Base-by-base conservation (phyloP, 2,329 filamentous ascomycete species). In the Alternaria novae-zelandiae region DNA sequence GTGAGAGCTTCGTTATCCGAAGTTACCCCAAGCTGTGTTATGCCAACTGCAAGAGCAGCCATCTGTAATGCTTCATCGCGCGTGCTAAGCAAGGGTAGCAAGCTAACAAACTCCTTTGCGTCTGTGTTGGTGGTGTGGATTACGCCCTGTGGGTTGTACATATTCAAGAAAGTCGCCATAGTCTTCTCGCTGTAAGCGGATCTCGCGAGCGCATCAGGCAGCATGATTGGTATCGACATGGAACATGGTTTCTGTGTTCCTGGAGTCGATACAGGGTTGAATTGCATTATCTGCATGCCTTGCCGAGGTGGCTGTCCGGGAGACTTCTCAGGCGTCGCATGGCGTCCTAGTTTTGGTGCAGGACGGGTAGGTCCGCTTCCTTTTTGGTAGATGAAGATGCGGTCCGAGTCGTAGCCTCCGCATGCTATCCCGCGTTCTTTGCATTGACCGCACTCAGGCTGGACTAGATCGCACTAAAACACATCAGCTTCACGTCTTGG, bases 381-480 rank as follows among this genome's bases (percentile, higher is more conserved):
- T 21, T 65, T 60, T 36, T 75, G 67, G 57, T 69, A 64, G 12
- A 91, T 89, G 77, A 91, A 91, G 59, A 90, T 85, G 15, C 85
- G 85, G 72, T 89, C 85, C 43, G 86, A 82, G 71, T 89, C 85
- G 75, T 91, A 91, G 43, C 89, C 89, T 47, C 88, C 89, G 70
- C 89, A 91, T 61, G 84, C 76, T 47, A 87, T 82, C 21, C 87
- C 86, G 69, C 84, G 86, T 69, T 85, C 82, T 59, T 83, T 80
- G 74, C 89, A 91, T 73, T 89, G 89, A 58, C 83, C 84, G 75
- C 89, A 91, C 41, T 82, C 81, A 2, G 89, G 89, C 5, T 85
- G 84, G 61, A 86, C 83, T 66, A 89, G 88, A 78, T 89, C 89
- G 75, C 89, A 90, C 86, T 89, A 54, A 36, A 11, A 21, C 26